Percentiles rank a stretch among this genome's conserved stretches.
Evolutionary conservation across 345 rosid species (phyloP).

Genomic region (Populus nigra): DNA sequence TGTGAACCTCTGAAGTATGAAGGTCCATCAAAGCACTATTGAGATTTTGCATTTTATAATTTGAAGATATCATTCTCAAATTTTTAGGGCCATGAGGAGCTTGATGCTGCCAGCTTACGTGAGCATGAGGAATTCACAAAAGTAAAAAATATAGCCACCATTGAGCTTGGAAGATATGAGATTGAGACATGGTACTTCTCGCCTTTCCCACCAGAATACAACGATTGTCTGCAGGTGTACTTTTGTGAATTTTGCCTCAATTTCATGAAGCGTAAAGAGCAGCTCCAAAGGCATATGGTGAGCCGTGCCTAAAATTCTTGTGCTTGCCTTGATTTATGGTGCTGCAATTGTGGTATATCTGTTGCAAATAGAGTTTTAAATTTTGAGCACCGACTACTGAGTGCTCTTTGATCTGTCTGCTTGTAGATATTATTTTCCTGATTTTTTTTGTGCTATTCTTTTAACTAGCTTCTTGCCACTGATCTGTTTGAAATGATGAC

Average conservation of each 20-base stretch:
- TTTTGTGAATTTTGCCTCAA: conserved; percentile 99
- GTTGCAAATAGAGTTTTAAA: background rate
- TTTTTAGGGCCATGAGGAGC: conserved; percentile 93
- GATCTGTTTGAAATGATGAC: background rate
- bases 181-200: conserved; percentile 99
- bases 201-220: conserved; percentile 97
- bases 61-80: conserved; percentile 4
- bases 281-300: conserved; percentile 99
- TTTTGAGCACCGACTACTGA: background rate
- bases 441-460: background rate
- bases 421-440: background rate
- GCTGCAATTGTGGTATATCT: background rate
- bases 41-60: background rate
- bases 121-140: conserved; percentile 99
- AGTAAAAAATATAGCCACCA: conserved; percentile 95
- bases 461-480: background rate
- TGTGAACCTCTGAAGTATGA: background rate
- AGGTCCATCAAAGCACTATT: background rate
- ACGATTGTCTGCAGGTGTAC: conserved; percentile 86
- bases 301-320: conserved; percentile 28
- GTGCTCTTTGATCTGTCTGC: background rate
- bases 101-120: conserved; percentile 98
- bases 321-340: background rate
- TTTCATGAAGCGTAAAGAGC: conserved; percentile 98
- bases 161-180: conserved; percentile 98